Evolutionary conservation across 1,139 yeast genomes (phyloP).

Genomic region (Nakaseomyces bracarensis): DNA sequence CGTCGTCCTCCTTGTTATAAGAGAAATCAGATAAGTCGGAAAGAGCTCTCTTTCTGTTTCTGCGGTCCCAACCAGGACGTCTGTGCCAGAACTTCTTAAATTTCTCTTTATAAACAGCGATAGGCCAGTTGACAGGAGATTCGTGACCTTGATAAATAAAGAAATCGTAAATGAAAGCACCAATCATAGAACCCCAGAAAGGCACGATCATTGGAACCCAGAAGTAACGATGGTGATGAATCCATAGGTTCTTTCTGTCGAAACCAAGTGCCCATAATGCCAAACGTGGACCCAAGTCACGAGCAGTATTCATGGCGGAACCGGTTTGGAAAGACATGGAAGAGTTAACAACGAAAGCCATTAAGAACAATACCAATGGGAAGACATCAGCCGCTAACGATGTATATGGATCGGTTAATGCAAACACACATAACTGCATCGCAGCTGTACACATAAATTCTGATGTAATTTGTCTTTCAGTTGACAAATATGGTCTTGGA

Average conservation of each 20-base stretch:
- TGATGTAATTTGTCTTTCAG: conserved; percentile 40
- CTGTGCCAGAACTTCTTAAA: conserved; percentile 23
- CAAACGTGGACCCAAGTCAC: conserved; percentile 46
- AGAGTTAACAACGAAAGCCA: conserved; percentile 39
- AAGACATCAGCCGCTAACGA: conserved; percentile 38
- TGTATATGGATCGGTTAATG: conserved; percentile 43
- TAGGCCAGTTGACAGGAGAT: conserved; percentile 40
- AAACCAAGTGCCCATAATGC: conserved; percentile 42
- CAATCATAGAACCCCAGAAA: conserved; percentile 37
- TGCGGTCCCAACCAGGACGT: conserved; percentile 27
- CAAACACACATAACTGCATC: conserved; percentile 38
- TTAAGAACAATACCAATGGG: conserved; percentile 39
- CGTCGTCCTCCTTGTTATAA: conserved; percentile 21
- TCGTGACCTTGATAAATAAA: conserved; percentile 43
- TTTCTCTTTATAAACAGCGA: conserved; percentile 23
- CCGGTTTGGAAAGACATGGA: conserved; percentile 44
- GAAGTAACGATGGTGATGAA: conserved; percentile 37
- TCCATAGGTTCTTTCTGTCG: conserved; percentile 35
- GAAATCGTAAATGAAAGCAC: conserved; percentile 41
- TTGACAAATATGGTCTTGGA: conserved; percentile 36
- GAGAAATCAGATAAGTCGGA: conserved; percentile 28
- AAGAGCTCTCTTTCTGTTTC: conserved; percentile 23
- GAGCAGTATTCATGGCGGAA: conserved; percentile 44
- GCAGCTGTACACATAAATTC: conserved; percentile 41
- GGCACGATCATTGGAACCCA: conserved; percentile 48